These are phyloP conservation scores for Metschnikowia proteae DNA, from an alignment of 805 yeast genomes.

Conservation along the genomic window DNA sequence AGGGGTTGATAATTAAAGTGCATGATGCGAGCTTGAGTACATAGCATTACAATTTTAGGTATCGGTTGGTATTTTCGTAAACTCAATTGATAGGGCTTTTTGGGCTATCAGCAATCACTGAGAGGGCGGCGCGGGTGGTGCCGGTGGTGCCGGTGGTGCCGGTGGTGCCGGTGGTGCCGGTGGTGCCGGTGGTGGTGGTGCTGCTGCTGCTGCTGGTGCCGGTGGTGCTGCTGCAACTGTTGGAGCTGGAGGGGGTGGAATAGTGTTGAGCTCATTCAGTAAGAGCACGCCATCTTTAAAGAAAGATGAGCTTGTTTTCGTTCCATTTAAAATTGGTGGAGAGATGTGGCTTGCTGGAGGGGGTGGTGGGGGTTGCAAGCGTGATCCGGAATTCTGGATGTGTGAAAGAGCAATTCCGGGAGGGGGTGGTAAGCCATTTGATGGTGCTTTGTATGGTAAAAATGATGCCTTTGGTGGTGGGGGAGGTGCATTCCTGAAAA, in stretches of 20 bases:
- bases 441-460: constrained; percentile 4
- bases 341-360: background rate
- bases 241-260: constrained; percentile 5
- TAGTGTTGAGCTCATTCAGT: background rate
- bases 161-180: constrained; percentile 22
- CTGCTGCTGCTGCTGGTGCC: constrained; percentile 21
- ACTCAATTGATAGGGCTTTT: background rate
- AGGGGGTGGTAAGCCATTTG: constrained; percentile 15
- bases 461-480: constrained; percentile 2
- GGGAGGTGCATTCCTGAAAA: background rate
- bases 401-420: constrained; percentile 1
- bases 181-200: constrained; percentile 20
- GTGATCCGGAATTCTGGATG: constrained; percentile 7
- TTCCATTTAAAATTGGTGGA: background rate
- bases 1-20: constrained; percentile 8
- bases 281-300: background rate
- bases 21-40: constrained; percentile 2
- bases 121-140: background rate
- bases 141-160: constrained; percentile 4
- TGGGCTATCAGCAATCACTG: background rate
- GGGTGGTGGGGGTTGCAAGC: constrained; percentile 6
- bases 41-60: background rate
- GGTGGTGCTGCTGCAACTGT: constrained; percentile 15
- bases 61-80: too few species aligned
- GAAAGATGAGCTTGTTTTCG: constrained; percentile 1